These are phyloP conservation scores for Starmerella vitae DNA, from an alignment of 805 yeast genomes.

Conservation along the genomic window DNA sequence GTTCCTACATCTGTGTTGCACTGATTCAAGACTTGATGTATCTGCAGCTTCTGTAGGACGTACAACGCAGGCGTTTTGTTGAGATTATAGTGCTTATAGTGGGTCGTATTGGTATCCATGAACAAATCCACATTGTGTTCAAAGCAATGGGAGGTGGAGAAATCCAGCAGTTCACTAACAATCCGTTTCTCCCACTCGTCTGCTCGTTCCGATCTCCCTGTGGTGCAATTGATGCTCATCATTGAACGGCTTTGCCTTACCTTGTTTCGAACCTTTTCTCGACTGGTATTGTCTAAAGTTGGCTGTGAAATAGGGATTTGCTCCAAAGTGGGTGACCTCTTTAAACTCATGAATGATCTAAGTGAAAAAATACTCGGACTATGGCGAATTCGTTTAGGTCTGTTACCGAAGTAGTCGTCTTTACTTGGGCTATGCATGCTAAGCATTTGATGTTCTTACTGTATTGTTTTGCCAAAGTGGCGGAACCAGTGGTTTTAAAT, in stretches of 20 bases:
- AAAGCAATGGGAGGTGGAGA: conserved; percentile 20
- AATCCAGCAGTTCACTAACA: conserved; percentile 27
- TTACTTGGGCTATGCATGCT: too few species aligned
- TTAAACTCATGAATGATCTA: conserved; percentile 1
- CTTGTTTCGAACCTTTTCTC: conserved; percentile 42
- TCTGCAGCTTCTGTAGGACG: conserved; percentile 37
- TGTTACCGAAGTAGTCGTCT: too few species aligned
- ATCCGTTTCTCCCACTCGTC: conserved; percentile 17
- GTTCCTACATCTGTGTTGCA: conserved; percentile 30
- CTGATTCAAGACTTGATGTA: conserved; percentile 29
- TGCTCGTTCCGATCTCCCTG: conserved; percentile 22
- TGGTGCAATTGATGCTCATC: conserved; percentile 28
- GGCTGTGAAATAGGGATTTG: conserved; percentile 39
- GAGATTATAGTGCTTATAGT: conserved; percentile 33
- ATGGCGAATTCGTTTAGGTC: conserved; percentile 1
- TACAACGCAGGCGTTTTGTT: conserved; percentile 32
- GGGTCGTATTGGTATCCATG: conserved; percentile 37
- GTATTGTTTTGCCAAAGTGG: neutral
- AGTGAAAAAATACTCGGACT: conserved; percentile 11
- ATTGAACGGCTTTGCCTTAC: conserved; percentile 39
- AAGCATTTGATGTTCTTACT: too few species aligned
- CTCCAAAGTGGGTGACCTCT: conserved; percentile 1
- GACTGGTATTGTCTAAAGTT: conserved; percentile 41
- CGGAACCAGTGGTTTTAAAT: neutral
- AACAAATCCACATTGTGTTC: conserved; percentile 26